Conservation (phyloP, 2,329 filamentous ascomycete genomes). For the Penicillium nordicum region DNA sequence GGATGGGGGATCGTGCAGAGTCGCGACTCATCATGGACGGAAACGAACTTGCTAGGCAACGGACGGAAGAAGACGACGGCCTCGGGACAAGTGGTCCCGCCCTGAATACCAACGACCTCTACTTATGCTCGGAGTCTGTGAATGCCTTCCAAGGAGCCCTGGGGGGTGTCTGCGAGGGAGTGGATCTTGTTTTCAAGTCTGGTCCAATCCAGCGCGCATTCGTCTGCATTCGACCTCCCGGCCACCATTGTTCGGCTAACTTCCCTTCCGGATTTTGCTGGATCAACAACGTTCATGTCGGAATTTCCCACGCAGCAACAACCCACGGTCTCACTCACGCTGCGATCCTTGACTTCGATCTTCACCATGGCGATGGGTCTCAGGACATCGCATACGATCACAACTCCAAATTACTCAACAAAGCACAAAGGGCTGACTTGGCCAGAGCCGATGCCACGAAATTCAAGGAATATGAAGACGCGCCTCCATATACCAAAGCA, state of each 20-base stretch:
- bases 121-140: constrained; percentile 81
- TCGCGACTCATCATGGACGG: constrained; percentile 70
- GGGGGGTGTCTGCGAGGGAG: constrained; percentile 87
- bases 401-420: constrained; percentile 66
- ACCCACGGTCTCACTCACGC: constrained; percentile 86
- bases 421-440: constrained; percentile 54
- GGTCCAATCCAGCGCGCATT: constrained; percentile 72
- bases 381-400: constrained; percentile 82
- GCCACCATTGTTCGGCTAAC: constrained; percentile 88
- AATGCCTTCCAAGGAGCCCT: constrained; percentile 86
- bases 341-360: constrained; percentile 86
- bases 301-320: constrained; percentile 84
- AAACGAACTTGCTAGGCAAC: constrained; percentile 71
- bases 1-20: constrained; percentile 79
- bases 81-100: constrained; percentile 46
- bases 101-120: constrained; percentile 86
- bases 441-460: background rate
- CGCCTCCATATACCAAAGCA: constrained; percentile 72
- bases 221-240: constrained; percentile 86
- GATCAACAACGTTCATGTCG: constrained; percentile 97
- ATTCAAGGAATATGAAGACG: constrained; percentile 25
- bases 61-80: constrained; percentile 37
- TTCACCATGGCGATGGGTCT: constrained; percentile 93
- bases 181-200: constrained; percentile 75
- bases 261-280: constrained; percentile 96